A percentile compares a stretch with the other conserved stretches of the same genome.
Evolutionary conservation across 106 monocot genomes (phyloP).

Genomic region (Allium sativum): DNA sequence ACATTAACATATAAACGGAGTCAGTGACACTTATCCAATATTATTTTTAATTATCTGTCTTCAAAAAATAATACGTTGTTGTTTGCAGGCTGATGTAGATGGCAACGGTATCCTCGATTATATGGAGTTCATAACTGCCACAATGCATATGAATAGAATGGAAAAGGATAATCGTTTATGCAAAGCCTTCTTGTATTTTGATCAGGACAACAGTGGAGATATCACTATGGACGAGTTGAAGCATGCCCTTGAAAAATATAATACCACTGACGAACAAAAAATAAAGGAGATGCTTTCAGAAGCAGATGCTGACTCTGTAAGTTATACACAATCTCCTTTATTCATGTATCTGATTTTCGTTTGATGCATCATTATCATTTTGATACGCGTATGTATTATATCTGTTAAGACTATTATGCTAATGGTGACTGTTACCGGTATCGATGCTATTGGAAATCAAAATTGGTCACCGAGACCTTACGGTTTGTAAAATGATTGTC

Average conservation of each 20-base stretch:
- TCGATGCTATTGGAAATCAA: too few species aligned
- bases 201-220: constrained; percentile 72
- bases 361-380: too few species aligned
- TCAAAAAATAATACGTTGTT: neutral
- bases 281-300: constrained; percentile 72
- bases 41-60: too few species aligned
- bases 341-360: too few species aligned
- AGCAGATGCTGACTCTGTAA: constrained; percentile 71
- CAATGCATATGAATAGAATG: constrained; percentile 77
- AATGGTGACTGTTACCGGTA: too few species aligned
- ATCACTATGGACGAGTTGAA: constrained; percentile 73
- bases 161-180: constrained; percentile 63
- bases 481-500: too few species aligned
- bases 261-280: constrained; percentile 49
- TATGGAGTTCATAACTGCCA: constrained; percentile 71
- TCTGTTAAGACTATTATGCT: too few species aligned
- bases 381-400: too few species aligned
- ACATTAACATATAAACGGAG: too few species aligned
- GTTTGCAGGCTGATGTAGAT: constrained; percentile 79
- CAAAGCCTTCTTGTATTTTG: constrained; percentile 82
- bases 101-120: constrained; percentile 81
- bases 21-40: too few species aligned
- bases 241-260: constrained; percentile 58
- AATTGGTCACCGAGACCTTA: too few species aligned
- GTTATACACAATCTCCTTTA: neutral